These are phyloP conservation scores for Suhomyces pyralidae DNA, from an alignment of 805 yeast genomes.

Conservation along the genomic window DNA sequence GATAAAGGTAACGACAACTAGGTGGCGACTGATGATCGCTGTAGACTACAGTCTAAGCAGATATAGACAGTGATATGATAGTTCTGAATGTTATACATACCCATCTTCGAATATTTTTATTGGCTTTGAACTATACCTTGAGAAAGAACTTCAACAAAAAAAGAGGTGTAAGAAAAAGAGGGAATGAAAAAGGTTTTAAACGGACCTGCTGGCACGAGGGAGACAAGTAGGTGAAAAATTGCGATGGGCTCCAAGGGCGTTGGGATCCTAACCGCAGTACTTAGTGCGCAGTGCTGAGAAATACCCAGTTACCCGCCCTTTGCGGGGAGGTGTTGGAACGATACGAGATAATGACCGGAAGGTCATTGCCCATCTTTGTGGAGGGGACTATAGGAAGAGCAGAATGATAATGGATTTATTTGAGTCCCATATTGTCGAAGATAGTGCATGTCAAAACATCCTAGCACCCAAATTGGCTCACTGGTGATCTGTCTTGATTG, in stretches of 20 bases:
- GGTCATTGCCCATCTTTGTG: background rate
- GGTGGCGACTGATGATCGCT: background rate
- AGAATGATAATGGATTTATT: background rate
- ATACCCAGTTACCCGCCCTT: slow-evolving; percentile 10
- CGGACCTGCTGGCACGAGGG: slow-evolving; percentile 15
- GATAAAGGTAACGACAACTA: background rate
- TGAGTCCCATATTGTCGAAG: background rate
- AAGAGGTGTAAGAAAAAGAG: slow-evolving; percentile 16
- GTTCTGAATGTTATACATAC: slow-evolving; percentile 21
- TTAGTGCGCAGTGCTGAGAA: slow-evolving; percentile 2
- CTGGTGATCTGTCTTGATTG: too few relatives aligned
- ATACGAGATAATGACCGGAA: background rate
- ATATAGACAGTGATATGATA: background rate
- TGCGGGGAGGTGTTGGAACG: background rate
- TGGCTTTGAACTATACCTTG: slow-evolving; percentile 18
- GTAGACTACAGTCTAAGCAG: background rate
- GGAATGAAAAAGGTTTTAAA: slow-evolving; percentile 14
- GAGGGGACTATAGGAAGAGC: background rate
- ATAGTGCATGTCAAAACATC: background rate
- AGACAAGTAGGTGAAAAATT: slow-evolving; percentile 5
- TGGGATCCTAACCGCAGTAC: slow-evolving; percentile 2
- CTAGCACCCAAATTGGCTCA: too few relatives aligned
- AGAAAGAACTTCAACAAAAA: slow-evolving; percentile 12
- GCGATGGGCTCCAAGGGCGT: slow-evolving; percentile 1
- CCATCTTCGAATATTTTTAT: slow-evolving; percentile 29